Percentiles rank a stretch among this genome's conserved stretches.
These are phyloP conservation scores for Leucoagaricus sp. DNA, from an alignment of 1,284 basidiomycete species.

Conservation along the genomic window DNA sequence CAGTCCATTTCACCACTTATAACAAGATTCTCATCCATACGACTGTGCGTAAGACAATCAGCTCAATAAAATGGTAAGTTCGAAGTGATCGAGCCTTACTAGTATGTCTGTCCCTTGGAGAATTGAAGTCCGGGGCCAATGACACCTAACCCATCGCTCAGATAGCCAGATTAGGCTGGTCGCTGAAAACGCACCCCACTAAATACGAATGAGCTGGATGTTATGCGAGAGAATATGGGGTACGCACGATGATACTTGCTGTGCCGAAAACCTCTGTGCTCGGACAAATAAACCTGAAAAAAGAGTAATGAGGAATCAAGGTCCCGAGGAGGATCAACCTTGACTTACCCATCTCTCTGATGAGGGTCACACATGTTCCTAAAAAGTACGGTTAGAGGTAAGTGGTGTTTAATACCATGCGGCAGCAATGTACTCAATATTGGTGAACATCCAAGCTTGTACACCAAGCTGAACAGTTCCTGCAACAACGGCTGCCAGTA, in stretches of 20 bases:
- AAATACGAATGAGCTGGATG: background rate
- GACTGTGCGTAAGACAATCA: background rate
- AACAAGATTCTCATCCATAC: constrained; percentile 1
- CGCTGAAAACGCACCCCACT: constrained; percentile 36
- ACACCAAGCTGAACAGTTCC: constrained; percentile 64
- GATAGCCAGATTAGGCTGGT: background rate
- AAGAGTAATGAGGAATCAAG: background rate
- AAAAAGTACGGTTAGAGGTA: background rate
- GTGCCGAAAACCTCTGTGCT: constrained; percentile 42
- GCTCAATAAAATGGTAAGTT: background rate
- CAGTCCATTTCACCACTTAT: background rate
- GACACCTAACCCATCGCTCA: constrained; percentile 29
- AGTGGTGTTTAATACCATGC: background rate
- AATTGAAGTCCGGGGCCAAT: constrained; percentile 54
- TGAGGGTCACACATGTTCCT: constrained; percentile 46
- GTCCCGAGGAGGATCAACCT: background rate
- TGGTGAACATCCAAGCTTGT: constrained; percentile 66
- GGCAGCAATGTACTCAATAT: constrained; percentile 39
- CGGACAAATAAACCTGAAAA: constrained; percentile 41
- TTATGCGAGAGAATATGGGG: background rate
- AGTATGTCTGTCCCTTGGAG: constrained; percentile 46
- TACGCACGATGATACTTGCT: constrained; percentile 42
- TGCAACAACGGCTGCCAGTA: constrained; percentile 62
- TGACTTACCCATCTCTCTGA: constrained; percentile 40
- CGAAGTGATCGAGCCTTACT: constrained; percentile 24